phyloP scores from a whole-genome alignment of 768 basidiomycete species.

The Obba rivulosa region DNA sequence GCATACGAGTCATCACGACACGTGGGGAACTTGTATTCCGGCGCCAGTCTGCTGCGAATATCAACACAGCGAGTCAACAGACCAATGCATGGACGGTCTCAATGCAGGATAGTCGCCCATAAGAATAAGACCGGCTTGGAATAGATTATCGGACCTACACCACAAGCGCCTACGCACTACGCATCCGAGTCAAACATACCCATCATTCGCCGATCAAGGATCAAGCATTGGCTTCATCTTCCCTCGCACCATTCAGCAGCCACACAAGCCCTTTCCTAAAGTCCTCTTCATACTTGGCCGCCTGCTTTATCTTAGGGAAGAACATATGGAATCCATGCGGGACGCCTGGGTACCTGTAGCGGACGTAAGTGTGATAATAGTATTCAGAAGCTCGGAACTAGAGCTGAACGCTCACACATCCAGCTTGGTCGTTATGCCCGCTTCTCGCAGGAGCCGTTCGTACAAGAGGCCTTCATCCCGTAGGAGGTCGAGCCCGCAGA shows the following conservation, averaged over 20 bases:
- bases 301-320: constrained; percentile 9
- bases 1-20: too few species aligned
- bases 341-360: constrained; percentile 21
- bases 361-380: not conserved
- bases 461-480: constrained; percentile 26
- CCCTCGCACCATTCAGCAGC: too few species aligned
- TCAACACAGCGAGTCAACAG: too few species aligned
- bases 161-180: too few species aligned
- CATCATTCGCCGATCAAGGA: too few species aligned
- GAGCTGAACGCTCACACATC: constrained; percentile 11
- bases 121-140: too few species aligned
- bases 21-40: constrained; percentile 24
- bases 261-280: constrained; percentile 14
- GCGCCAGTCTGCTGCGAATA: constrained; percentile 15
- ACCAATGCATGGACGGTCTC: too few species aligned
- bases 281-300: constrained; percentile 13
- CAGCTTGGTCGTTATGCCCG: constrained; percentile 17
- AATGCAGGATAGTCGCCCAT: too few species aligned
- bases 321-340: constrained; percentile 16
- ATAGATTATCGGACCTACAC: too few species aligned
- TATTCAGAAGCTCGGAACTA: not conserved
- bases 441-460: constrained; percentile 18
- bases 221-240: too few species aligned
- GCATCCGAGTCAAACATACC: too few species aligned
- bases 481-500: constrained; percentile 20